Percentiles rank a stretch among this genome's conserved stretches.
phyloP scores from a whole-genome alignment of 805 yeast species.

The Hermanozyma aechmeae region DNA sequence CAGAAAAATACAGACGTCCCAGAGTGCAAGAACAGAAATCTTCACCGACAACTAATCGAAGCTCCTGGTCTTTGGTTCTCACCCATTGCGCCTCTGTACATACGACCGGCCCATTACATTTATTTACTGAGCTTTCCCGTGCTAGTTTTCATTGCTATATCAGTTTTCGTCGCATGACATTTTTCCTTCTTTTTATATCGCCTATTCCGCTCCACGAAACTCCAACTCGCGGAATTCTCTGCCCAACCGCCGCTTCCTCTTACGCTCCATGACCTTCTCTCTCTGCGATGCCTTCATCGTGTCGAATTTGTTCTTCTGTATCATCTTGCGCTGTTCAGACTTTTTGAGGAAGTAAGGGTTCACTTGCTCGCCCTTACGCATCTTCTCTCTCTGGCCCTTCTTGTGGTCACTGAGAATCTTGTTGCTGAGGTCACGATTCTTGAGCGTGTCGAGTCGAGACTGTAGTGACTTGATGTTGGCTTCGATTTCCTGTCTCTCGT shows the following conservation, averaged over 20 bases:
- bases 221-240: slow-evolving; percentile 58
- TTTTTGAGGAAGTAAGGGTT: slow-evolving; percentile 52
- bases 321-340: slow-evolving; percentile 61
- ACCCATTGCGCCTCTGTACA: too few relatives aligned
- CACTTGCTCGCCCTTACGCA: slow-evolving; percentile 41
- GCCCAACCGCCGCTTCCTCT: slow-evolving; percentile 77
- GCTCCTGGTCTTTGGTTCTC: too few relatives aligned
- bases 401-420: slow-evolving; percentile 56
- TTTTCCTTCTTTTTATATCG: too few relatives aligned
- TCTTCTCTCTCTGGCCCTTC: slow-evolving; percentile 35
- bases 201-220: too few relatives aligned
- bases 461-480: slow-evolving; percentile 52
- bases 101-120: too few relatives aligned
- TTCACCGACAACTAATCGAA: too few relatives aligned
- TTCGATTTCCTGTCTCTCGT: slow-evolving; percentile 45
- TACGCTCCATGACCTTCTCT: slow-evolving; percentile 78
- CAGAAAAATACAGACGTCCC: too few relatives aligned
- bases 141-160: too few relatives aligned
- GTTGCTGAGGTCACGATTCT: slow-evolving; percentile 66
- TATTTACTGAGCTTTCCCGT: too few relatives aligned
- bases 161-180: too few relatives aligned
- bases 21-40: too few relatives aligned
- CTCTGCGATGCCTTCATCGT: slow-evolving; percentile 62
- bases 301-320: slow-evolving; percentile 73
- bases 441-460: slow-evolving; percentile 58